phyloP scores from a whole-genome alignment of 2,329 filamentous ascomycete species.

The Trichoderma sp. region DNA sequence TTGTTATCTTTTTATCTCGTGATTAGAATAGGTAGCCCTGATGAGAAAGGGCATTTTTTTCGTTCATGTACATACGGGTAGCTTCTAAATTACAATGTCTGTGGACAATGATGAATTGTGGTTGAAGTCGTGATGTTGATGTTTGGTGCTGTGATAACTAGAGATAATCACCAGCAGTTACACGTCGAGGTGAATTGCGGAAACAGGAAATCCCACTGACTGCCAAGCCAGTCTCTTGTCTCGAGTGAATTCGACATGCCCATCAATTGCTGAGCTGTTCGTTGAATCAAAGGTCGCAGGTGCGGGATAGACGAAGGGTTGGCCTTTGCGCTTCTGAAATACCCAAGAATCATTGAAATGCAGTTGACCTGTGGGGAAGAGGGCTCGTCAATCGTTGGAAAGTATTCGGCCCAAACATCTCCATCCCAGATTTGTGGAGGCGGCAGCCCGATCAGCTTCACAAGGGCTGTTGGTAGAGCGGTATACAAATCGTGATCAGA shows the following conservation, averaged over 20 bases:
- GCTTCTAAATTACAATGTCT: neutral
- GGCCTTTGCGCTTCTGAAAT: neutral
- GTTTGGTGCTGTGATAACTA: neutral
- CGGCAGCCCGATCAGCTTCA: neutral
- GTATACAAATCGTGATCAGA: neutral
- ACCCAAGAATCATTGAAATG: neutral
- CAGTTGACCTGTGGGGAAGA: neutral
- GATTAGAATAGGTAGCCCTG: neutral
- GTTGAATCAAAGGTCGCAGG: neutral
- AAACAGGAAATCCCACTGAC: neutral
- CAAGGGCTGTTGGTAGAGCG: neutral
- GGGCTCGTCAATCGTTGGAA: neutral
- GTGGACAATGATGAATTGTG: neutral
- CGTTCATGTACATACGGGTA: neutral
- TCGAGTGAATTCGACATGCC: rapidly evolving
- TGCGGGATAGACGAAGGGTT: neutral
- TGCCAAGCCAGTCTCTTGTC: neutral
- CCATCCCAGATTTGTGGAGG: no score
- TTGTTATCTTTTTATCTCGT: neutral
- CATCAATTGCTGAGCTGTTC: neutral
- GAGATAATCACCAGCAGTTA: neutral
- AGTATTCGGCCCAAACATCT: neutral
- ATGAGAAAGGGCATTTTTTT: neutral
- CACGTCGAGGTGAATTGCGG: neutral
- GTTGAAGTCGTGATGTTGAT: neutral